Percentiles rank a stretch among this genome's conserved stretches.
Conservation (phyloP, 352 stramenopile species). For the Phytophthora cryptogea region DNA sequence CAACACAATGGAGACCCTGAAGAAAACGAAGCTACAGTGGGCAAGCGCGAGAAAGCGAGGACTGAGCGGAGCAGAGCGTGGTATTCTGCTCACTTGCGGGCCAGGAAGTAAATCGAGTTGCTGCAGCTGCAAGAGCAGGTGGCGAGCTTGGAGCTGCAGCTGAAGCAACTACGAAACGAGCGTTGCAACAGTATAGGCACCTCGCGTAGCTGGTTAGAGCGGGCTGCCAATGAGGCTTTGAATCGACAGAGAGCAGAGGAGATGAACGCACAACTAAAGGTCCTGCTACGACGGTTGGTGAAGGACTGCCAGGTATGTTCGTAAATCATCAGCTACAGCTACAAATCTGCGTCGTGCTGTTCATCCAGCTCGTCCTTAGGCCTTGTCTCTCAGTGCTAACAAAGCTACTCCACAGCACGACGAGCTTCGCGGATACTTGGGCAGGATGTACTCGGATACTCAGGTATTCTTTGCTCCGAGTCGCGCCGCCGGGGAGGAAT, state of each 20-base stretch:
- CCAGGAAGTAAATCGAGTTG: slow-evolving; percentile 2
- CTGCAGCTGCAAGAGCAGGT: slow-evolving; percentile 1
- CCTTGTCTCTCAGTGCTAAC: background rate
- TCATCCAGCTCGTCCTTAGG: background rate
- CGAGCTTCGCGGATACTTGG: background rate
- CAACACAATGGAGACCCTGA: too few species aligned
- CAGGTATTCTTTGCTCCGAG: background rate
- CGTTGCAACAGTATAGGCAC: background rate
- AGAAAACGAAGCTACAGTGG: background rate
- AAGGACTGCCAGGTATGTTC: background rate
- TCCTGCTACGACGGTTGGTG: background rate
- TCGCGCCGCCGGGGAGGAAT: background rate
- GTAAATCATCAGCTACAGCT: background rate
- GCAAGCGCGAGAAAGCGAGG: background rate
- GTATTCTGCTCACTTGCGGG: background rate
- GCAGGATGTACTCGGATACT: background rate
- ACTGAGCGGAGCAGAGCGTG: background rate
- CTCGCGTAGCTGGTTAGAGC: background rate
- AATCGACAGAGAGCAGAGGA: background rate
- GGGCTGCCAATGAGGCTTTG: background rate
- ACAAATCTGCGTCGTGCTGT: background rate
- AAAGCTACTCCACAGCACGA: background rate
- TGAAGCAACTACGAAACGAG: background rate
- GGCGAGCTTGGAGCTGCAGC: slow-evolving; percentile 1
- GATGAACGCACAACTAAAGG: background rate